Evolutionary conservation across 768 basidiomycete species (phyloP).

Genomic region (Mycena pura): DNA sequence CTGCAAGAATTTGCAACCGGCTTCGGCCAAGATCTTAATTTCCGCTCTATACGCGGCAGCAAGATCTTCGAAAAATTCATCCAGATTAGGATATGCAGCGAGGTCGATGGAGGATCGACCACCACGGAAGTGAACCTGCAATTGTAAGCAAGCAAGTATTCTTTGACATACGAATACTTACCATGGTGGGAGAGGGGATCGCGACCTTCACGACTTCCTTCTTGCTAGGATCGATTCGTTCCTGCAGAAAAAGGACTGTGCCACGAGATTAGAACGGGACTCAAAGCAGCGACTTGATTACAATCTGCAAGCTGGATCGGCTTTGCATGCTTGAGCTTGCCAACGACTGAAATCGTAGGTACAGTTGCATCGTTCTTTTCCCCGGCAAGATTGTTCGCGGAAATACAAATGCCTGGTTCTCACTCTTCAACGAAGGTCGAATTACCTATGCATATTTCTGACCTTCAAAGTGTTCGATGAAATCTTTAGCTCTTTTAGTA

Average conservation of each 20-base stretch:
- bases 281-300: neutral
- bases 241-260: constrained; percentile 17
- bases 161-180: neutral
- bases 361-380: constrained; percentile 18
- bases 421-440: neutral
- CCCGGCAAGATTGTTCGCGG: constrained; percentile 9
- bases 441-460: neutral
- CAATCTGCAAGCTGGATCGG: constrained; percentile 28
- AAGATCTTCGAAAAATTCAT: constrained; percentile 28
- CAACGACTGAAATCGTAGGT: constrained; percentile 23
- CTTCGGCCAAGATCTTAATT: constrained; percentile 24
- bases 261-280: neutral
- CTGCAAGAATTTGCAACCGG: constrained; percentile 27
- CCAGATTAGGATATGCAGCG: constrained; percentile 24
- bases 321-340: constrained; percentile 26
- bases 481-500: constrained; percentile 10
- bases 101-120: constrained; percentile 26
- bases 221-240: constrained; percentile 21
- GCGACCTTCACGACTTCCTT: constrained; percentile 27
- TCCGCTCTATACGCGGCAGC: constrained; percentile 23
- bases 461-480: constrained; percentile 27
- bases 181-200: constrained; percentile 30
- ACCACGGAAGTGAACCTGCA: constrained; percentile 27
- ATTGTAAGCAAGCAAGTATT: neutral
- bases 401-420: constrained; percentile 12